Evolutionary conservation across 1,284 basidiomycete species (phyloP).

Genomic region (Coriolopsis trogii): DNA sequence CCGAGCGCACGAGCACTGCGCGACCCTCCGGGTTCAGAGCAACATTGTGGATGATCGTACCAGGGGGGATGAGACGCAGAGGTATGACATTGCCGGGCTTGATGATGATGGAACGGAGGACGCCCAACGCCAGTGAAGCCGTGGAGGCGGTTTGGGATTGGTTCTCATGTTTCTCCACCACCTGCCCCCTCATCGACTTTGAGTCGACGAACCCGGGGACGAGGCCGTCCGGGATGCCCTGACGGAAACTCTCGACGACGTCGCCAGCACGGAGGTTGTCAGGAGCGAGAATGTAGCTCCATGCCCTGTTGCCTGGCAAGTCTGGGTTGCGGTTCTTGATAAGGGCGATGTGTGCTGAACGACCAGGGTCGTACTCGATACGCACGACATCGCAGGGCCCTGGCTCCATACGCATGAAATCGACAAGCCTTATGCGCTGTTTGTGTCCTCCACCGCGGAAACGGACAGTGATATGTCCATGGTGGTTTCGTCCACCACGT

Average conservation of each 20-base stretch:
- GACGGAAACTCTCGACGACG: slow-evolving; percentile 85
- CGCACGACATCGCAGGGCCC: slow-evolving; percentile 90
- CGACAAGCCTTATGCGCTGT: slow-evolving; percentile 84
- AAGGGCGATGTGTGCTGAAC: slow-evolving; percentile 94
- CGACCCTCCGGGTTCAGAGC: slow-evolving; percentile 78
- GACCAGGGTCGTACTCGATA: slow-evolving; percentile 96
- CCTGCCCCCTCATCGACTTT: slow-evolving; percentile 49
- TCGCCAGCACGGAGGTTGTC: slow-evolving; percentile 91
- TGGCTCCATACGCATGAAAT: slow-evolving; percentile 79
- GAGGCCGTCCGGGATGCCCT: slow-evolving; percentile 78
- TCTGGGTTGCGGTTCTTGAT: slow-evolving; percentile 62
- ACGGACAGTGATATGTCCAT: slow-evolving; percentile 88
- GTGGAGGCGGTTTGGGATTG: slow-evolving; percentile 42
- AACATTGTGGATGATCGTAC: slow-evolving; percentile 90
- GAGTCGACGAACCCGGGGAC: slow-evolving; percentile 64
- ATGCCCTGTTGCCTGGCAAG: slow-evolving; percentile 50
- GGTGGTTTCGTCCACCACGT: slow-evolving; percentile 85
- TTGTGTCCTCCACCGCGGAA: slow-evolving; percentile 92
- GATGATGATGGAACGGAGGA: slow-evolving; percentile 84
- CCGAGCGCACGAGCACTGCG: slow-evolving; percentile 86
- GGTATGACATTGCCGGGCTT: slow-evolving; percentile 95
- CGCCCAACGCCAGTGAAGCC: slow-evolving; percentile 79
- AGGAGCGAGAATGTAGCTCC: slow-evolving; percentile 91
- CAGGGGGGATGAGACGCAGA: slow-evolving; percentile 88
- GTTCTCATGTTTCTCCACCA: slow-evolving; percentile 38